phyloP scores from a whole-genome alignment of 768 basidiomycete genomes.

The Gloeopeniophorella convolvens region DNA sequence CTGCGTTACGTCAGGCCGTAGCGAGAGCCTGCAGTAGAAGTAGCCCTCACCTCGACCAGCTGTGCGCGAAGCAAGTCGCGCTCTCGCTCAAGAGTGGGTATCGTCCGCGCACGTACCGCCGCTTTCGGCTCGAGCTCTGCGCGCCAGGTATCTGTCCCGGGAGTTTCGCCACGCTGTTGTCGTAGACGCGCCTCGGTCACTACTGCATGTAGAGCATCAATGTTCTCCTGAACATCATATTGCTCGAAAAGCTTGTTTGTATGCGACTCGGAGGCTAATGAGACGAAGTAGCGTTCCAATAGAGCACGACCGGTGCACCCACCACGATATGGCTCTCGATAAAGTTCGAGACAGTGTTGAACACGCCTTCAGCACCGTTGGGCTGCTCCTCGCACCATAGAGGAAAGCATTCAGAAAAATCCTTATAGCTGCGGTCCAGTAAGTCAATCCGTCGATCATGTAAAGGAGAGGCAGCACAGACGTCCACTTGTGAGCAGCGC shows the following conservation, averaged over 20 bases:
- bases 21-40: not conserved
- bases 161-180: constrained; percentile 35
- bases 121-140: constrained; percentile 55
- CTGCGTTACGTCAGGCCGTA: too few species aligned
- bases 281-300: not conserved
- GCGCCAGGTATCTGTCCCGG: constrained; percentile 55
- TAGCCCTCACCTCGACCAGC: constrained; percentile 30
- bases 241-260: constrained; percentile 64
- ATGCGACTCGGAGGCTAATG: constrained; percentile 39
- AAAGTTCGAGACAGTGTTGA: constrained; percentile 60
- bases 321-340: constrained; percentile 58
- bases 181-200: constrained; percentile 61
- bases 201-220: constrained; percentile 64
- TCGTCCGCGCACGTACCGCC: constrained; percentile 55
- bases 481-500: constrained; percentile 50
- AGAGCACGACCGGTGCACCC: constrained; percentile 4
- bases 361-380: constrained; percentile 29
- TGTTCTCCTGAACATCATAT: constrained; percentile 59
- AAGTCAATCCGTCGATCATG: not conserved
- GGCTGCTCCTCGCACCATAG: constrained; percentile 34
- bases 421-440: constrained; percentile 35
- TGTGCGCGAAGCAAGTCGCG: constrained; percentile 33
- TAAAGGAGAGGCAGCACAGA: constrained; percentile 25
- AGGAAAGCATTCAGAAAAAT: constrained; percentile 37
- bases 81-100: constrained; percentile 49